Evolutionary conservation across 2,329 filamentous ascomycete species (phyloP), one percentile per base, ranked within the genome.

Genomic region (Escovopsis sp.): DNA sequence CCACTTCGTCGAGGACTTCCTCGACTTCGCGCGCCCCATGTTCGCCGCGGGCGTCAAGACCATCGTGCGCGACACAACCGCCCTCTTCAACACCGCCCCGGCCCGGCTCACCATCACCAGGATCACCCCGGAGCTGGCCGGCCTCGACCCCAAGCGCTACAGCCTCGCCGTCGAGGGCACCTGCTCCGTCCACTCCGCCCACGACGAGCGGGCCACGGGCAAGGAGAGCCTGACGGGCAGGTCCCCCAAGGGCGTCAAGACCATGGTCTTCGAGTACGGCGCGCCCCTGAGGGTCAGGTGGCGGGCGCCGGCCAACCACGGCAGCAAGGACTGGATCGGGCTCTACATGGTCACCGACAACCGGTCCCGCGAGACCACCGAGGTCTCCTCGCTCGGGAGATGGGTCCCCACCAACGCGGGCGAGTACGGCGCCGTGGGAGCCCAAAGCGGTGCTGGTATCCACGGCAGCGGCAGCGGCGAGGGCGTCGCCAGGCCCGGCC

Each of bases 281-380:
- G 75, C 87, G 1, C 87, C 91, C 0, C 84, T 98, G 57, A 82
- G 74, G 50, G 84, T 96, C 47, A 84, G 76, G 51, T 98, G 91
- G 91, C 84, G 76, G 25, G 91, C 89, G 0, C 89, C 91, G 0
- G 70, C 78, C 32, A 84, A 87, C 49, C 91, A 96, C 62, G 81
- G 79, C 63, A 87, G 83, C 57, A 83, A 81, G 53, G 91, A 98
- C 60, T 98, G 91, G 91, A 79, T 98, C 41, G 89, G 89, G 4
- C 70, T 98, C 6, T 98, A 96, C 66, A 87, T 88, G 75, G 86
- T 98, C 3, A 87, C 86, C 3, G 89, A 96, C 61, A 98, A 95
- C 56, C 75, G 79, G 7, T 91, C 84, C 7, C 77, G 89, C 34
- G 84, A 94, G 33, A 67, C 81, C 12, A 94, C 91, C 2, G 79